Conservation (phyloP, 345 rosid genomes). For the Hypericum androsaemum region DNA sequence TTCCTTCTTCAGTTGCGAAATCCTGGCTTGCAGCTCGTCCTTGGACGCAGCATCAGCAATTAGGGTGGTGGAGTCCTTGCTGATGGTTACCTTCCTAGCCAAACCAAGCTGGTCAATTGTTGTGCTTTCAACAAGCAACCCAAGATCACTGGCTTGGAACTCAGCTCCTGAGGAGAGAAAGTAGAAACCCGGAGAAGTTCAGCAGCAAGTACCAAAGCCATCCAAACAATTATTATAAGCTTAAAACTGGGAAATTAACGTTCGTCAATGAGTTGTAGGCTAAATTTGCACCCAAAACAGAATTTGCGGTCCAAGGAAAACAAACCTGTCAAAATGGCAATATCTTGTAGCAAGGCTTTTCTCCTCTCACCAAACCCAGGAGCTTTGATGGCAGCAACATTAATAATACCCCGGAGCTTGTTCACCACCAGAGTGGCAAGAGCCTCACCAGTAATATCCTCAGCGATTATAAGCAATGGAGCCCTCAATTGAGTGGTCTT, state of each 20-base stretch:
- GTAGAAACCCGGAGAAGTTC: neutral
- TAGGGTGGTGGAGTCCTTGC: constrained; percentile 74
- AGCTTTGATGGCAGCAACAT: constrained; percentile 92
- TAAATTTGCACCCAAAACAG: neutral
- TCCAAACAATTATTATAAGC: neutral
- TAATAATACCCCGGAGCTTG: constrained; percentile 83
- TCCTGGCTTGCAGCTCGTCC: constrained; percentile 78
- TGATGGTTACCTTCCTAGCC: constrained; percentile 73
- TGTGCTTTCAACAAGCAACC: constrained; percentile 63
- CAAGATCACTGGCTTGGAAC: constrained; percentile 77
- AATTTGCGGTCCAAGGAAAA: neutral
- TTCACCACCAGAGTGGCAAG: constrained; percentile 91
- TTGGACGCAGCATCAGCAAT: constrained; percentile 93
- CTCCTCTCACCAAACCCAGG: constrained; percentile 98
- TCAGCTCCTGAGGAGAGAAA: constrained; percentile 61
- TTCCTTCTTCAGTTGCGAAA: constrained; percentile 79
- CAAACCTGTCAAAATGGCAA: constrained; percentile 83
- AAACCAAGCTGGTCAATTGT: constrained; percentile 75
- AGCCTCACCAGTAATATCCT: constrained; percentile 95
- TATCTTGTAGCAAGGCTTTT: constrained; percentile 91
- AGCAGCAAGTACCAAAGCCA: neutral
- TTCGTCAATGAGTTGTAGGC: neutral
- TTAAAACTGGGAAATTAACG: neutral
- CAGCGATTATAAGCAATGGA: constrained; percentile 86
- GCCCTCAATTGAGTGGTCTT: constrained; percentile 87